Conservation (phyloP, 805 yeast species). For the Kuraishia molischiana region DNA sequence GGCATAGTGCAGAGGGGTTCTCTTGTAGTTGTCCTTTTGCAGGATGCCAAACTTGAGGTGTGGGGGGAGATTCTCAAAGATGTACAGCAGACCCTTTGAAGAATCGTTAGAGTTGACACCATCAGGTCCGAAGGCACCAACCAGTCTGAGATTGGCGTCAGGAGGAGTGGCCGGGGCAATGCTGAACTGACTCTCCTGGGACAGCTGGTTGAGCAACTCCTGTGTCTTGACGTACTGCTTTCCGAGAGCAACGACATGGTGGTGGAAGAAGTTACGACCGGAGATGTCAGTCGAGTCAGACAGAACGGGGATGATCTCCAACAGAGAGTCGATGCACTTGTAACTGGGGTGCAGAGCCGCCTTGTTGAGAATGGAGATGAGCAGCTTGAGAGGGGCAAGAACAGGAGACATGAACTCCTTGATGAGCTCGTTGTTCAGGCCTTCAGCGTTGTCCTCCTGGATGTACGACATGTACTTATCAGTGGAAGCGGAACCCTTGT, state of each 20-base stretch:
- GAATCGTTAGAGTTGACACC: constrained; percentile 51
- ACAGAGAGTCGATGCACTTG: constrained; percentile 46
- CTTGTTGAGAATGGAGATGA: constrained; percentile 55
- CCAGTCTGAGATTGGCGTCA: constrained; percentile 33
- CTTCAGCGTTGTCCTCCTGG: constrained; percentile 19
- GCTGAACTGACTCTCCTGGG: constrained; percentile 8
- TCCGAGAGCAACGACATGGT: constrained; percentile 71
- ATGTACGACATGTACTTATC: constrained; percentile 16
- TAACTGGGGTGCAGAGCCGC: constrained; percentile 48
- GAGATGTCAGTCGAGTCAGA: constrained; percentile 65
- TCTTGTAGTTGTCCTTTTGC: constrained; percentile 62
- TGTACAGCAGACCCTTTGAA: constrained; percentile 47
- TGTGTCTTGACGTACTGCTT: constrained; percentile 36
- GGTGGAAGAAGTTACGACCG: constrained; percentile 80
- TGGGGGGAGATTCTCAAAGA: constrained; percentile 46
- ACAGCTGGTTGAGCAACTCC: constrained; percentile 6
- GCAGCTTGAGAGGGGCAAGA: constrained; percentile 40
- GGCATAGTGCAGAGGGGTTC: constrained; percentile 87
- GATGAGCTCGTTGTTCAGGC: constrained; percentile 33
- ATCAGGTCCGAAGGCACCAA: constrained; percentile 51
- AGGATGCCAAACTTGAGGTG: constrained; percentile 45
- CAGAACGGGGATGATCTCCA: constrained; percentile 39
- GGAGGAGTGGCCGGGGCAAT: constrained; percentile 44
- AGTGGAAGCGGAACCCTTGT: constrained; percentile 1
- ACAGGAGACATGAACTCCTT: constrained; percentile 33